These are phyloP conservation scores for Fusarium sarcochroum DNA, from an alignment of 2,329 filamentous ascomycete species.

Conservation along the genomic window DNA sequence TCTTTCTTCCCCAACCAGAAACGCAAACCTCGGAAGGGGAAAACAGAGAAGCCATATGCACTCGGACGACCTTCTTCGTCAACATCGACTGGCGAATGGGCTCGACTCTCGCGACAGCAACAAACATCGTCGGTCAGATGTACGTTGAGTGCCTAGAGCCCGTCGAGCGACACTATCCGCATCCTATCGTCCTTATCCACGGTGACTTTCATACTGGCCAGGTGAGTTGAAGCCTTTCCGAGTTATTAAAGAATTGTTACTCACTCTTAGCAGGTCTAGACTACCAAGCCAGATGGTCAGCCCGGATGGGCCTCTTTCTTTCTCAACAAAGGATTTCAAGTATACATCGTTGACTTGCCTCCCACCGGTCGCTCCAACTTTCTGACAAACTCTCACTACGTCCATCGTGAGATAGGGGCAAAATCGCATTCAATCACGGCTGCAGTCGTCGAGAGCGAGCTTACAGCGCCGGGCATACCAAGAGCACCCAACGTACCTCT, in stretches of 20 bases:
- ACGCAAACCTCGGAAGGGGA: neutral
- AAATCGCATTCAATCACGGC: constrained; percentile 38
- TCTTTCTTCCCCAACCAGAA: neutral
- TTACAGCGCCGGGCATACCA: constrained; percentile 51
- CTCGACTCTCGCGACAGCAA: constrained; percentile 21
- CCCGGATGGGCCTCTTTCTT: constrained; percentile 64
- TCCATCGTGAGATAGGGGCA: constrained; percentile 36
- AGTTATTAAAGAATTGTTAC: neutral
- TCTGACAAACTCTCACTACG: constrained; percentile 38
- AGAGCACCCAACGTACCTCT: constrained; percentile 22
- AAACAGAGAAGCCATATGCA: constrained; percentile 26
- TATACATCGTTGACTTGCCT: constrained; percentile 61
- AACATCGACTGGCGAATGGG: constrained; percentile 44
- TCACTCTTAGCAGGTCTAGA: constrained; percentile 52
- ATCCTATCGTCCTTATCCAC: constrained; percentile 54
- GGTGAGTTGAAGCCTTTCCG: constrained; percentile 32
- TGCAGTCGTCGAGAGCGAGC: constrained; percentile 46
- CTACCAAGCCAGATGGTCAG: constrained; percentile 62
- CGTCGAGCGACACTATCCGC: constrained; percentile 16
- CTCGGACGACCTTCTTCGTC: constrained; percentile 47
- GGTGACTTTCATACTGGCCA: constrained; percentile 55
- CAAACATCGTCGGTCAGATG: constrained; percentile 49
- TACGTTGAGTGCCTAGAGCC: constrained; percentile 55
- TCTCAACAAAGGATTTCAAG: constrained; percentile 56
- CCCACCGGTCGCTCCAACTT: constrained; percentile 56